Evolutionary conservation across 108 stramenopile genomes (phyloP), one percentile per base, ranked within the genome.

Genomic region (Skeletonema grethae): DNA sequence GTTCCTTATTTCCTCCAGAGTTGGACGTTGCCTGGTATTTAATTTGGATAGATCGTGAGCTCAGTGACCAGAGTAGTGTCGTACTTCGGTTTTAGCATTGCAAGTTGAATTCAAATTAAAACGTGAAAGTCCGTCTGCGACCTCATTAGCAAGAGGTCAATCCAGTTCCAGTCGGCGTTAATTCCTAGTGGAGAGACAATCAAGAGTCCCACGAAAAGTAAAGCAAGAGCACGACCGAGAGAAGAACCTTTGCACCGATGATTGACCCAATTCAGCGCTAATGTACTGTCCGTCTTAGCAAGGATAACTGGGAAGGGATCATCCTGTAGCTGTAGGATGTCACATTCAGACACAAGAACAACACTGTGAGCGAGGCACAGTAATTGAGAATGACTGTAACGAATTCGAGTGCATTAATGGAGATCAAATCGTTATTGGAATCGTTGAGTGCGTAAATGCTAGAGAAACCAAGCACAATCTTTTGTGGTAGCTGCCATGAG

Each of bases 51-150:
- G 15, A 75, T 50, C 0, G 48, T 4, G 25, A 36, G 6, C 34
- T 15, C 7, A 46, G 57, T 12, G 61, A 32, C 61, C 68, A 76
- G 34, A 24, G 29, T 35, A 76, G 46, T 29, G 50, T 41, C 30
- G 48, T 38, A 69, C 16, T 8, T 57, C 75, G 69, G 75, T 55
- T 53, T 1, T 3, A 76, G 53, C 3, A 56, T 24, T 6, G n/a
- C n/a, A 2, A 35, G 20, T 22, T 18, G 46, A 20, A 22, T 16
- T 24, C 29, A 12, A 6, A 31, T 76, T 76, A 12, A 68, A 48
- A 10, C 76, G 55, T 15, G 76, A 77, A n/a, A 77, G 70, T 22
- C 32, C 69, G 39, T 77, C 76, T 13, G 76, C 76, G 25, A 77
- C 65, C 9, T 13, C 16, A 29, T 77, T 77, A 2, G 48, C 57